Evolutionary conservation across 2,329 filamentous ascomycete species (phyloP), one percentile per base, ranked within the genome.

Genomic region (Aphanoascus verrucosus): DNA sequence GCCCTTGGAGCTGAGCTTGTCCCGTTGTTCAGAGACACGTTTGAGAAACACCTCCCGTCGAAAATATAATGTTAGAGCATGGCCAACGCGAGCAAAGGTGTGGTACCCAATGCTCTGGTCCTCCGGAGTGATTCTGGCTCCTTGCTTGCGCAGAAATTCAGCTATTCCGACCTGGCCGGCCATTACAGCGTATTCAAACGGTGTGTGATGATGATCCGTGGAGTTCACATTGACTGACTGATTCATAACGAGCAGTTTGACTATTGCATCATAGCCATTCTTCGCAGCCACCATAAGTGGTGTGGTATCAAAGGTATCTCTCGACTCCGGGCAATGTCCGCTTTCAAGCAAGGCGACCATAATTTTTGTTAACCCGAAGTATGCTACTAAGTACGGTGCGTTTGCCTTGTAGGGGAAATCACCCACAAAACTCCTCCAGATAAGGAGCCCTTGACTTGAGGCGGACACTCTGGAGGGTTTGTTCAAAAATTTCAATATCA

Each of bases 311-410:
- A 20, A 31, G 14, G 15, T 37, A 20, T 37, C 46, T 20, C 34
- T 17, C 20, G 20, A 6, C 12, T 49, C 15, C 14, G 43, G 19
- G 17, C 17, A n/a, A 46, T 58, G 35, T 7, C 54, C 53, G 9
- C 54, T 56, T 41, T 56, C 52, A 12, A 63, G 52, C 20, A 56
- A 28, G 17, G 20, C n/a, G 34, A 47, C 49, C 14, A 56, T 40
- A 9, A 23, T 37, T 9, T 37, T 38, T 20, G 40, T 14, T 32
- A 63, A 20, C 28, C 62, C 63, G 48, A 64, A 64, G 19, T 56
- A 61, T 58, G 60, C 61, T 15, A 59, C 59, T 31, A 65, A 41
- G 35, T 65, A 61, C 19, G 63, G 8, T 32, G 59, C 59, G 40
- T 51, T 61, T 41, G 58, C 55, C 32, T 56, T 20, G 42, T 32